These are phyloP conservation scores for Periconia sp. DNA, from an alignment of 2,329 filamentous ascomycete genomes.

Conservation along the genomic window DNA sequence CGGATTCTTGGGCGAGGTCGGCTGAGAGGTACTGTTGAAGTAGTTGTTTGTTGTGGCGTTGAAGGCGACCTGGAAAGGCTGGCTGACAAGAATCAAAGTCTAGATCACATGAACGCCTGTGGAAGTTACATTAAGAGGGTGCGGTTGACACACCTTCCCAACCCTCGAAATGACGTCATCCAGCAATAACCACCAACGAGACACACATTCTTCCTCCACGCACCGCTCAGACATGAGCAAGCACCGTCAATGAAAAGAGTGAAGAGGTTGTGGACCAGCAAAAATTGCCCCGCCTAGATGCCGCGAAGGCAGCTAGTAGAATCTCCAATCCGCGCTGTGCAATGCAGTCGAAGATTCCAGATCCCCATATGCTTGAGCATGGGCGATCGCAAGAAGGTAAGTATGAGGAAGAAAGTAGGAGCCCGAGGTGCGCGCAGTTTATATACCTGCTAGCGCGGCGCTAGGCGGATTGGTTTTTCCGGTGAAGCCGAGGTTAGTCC, in stretches of 20 bases:
- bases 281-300: conserved; percentile 37
- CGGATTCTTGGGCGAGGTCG: conserved; percentile 26
- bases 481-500: too few species aligned
- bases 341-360: conserved; percentile 37
- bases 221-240: conserved; percentile 22
- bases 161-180: too few species aligned
- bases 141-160: too few species aligned
- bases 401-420: conserved; percentile 16
- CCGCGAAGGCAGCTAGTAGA: conserved; percentile 38
- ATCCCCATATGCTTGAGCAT: conserved; percentile 33
- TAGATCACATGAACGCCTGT: too few species aligned
- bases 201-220: conserved; percentile 38
- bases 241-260: conserved; percentile 42
- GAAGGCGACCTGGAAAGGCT: too few species aligned
- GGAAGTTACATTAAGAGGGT: too few species aligned
- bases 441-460: background rate
- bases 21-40: conserved; percentile 38
- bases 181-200: too few species aligned
- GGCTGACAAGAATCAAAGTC: too few species aligned
- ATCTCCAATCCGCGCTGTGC: conserved; percentile 40
- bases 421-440: background rate
- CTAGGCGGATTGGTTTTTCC: too few species aligned
- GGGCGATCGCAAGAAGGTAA: conserved; percentile 38
- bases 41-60: conserved; percentile 38
- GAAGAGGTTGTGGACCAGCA: conserved; percentile 19